These are phyloP conservation scores for Lecanicillium sp. DNA, from an alignment of 2,329 filamentous ascomycete genomes.

Conservation along the genomic window DNA sequence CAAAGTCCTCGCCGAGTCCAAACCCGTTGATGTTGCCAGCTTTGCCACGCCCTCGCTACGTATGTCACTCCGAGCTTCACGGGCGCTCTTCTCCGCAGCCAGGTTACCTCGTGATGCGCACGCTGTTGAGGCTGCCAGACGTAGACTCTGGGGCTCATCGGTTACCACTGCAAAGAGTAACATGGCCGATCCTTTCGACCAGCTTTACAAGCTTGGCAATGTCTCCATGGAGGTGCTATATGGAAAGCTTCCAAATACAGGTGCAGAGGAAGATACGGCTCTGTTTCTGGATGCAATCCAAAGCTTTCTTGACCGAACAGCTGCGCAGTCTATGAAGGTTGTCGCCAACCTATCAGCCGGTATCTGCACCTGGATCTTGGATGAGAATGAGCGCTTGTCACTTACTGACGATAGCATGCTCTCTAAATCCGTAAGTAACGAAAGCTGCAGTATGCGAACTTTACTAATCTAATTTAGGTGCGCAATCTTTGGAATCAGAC, in stretches of 20 bases:
- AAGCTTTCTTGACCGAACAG: constrained; percentile 34
- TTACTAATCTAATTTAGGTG: constrained; percentile 30
- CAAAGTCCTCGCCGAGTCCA: constrained; percentile 37
- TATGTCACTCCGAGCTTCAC: constrained; percentile 17
- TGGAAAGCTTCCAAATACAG: constrained; percentile 26
- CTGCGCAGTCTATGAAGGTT: constrained; percentile 25
- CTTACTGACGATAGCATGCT: constrained; percentile 31
- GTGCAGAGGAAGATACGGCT: constrained; percentile 27
- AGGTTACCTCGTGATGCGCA: constrained; percentile 51
- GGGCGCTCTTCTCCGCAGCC: constrained; percentile 37
- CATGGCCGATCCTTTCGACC: constrained; percentile 54
- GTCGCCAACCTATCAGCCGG: constrained; percentile 55
- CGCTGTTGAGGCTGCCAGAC: constrained; percentile 56
- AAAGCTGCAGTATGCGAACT: neutral
- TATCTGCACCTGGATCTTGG: constrained; percentile 55
- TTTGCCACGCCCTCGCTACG: neutral
- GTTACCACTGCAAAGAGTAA: constrained; percentile 26
- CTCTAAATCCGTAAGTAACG: constrained; percentile 35
- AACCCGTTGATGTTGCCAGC: constrained; percentile 10
- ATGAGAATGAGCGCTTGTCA: constrained; percentile 36
- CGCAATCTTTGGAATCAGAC: constrained; percentile 42
- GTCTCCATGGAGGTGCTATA: constrained; percentile 49
- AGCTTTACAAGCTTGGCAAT: constrained; percentile 54
- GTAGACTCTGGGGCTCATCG: constrained; percentile 51
- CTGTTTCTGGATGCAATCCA: constrained; percentile 46